Evolutionary conservation across 352 stramenopile species (phyloP), one percentile per base, ranked within the genome.

Genomic region (Thalassiosira livingstoniorum): DNA sequence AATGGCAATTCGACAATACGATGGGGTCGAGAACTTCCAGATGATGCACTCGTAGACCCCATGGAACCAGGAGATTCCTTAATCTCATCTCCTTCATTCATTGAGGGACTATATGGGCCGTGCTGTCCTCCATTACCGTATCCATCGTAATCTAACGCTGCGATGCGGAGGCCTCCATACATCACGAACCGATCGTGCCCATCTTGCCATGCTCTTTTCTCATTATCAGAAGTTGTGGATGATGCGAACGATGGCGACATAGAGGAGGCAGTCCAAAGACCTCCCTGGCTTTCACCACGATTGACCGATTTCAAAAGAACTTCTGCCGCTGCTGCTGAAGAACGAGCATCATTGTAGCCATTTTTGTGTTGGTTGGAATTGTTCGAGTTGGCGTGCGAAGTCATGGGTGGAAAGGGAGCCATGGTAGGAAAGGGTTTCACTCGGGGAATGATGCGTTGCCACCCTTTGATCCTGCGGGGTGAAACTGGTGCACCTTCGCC

Each of bases 281-380:
- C 83, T 61, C 83, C 83, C 66, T 87, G 79, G 29, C 77, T 79
- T 75, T 90, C 80, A 70, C 83, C 83, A 43, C 83, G 69, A 54
- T 87, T 90, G 0, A 87, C 34, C 13, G 58, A 75, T 58, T 67
- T 75, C 4, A 85, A 51, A 11, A 89, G 65, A 0, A 83, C 69
- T 35, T 84, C 72, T 15, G 82, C 74, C 15, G 81, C 81, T 11
- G 75, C 66, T n/a, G n/a, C n/a, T n/a, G n/a, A n/a, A n/a, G n/a
- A n/a, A n/a, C n/a, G n/a, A n/a, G n/a, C n/a, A n/a, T n/a, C n/a
- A n/a, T n/a, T n/a, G n/a, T n/a, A n/a, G n/a, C n/a, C n/a, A n/a
- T n/a, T n/a, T n/a, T n/a, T n/a, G 21, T 51, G n/a, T n/a, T 11
- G 47, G 27, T 5, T 11, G 21, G 11, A 11, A n/a, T 23, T 5